Evolutionary conservation across 495 filamentous ascomycete genomes (phyloP).

Genomic region (Haplographium delicatum): DNA sequence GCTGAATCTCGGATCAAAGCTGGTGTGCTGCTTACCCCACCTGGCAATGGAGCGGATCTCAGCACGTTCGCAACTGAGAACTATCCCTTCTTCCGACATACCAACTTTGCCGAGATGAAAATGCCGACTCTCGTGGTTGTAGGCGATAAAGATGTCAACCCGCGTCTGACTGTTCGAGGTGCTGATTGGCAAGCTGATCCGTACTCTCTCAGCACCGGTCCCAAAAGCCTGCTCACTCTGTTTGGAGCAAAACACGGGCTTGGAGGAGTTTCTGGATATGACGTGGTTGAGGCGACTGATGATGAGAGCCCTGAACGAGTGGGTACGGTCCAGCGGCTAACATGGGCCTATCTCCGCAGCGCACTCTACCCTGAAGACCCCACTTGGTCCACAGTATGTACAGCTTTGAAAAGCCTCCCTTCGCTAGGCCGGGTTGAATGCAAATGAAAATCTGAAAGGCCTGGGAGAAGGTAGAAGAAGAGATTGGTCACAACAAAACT

Average conservation of each 20-base stretch:
- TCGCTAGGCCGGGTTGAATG: slow-evolving; percentile 33
- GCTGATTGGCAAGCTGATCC: slow-evolving; percentile 37
- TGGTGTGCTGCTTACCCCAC: slow-evolving; percentile 30
- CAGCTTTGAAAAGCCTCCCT: slow-evolving; percentile 26
- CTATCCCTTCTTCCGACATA: slow-evolving; percentile 29
- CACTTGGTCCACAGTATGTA: slow-evolving; percentile 30
- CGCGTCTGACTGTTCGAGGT: slow-evolving; percentile 33
- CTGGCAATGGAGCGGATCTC: slow-evolving; percentile 16
- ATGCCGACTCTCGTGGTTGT: slow-evolving; percentile 34
- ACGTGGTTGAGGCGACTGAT: slow-evolving; percentile 32
- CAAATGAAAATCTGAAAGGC: slow-evolving; percentile 16
- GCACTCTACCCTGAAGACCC: slow-evolving; percentile 32
- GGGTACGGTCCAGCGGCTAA: slow-evolving; percentile 33
- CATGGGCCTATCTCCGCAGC: slow-evolving; percentile 37
- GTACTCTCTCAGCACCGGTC: slow-evolving; percentile 31
- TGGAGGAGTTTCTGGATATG: slow-evolving; percentile 38
- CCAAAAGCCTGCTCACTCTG: slow-evolving; percentile 34
- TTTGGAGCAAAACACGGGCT: slow-evolving; percentile 33
- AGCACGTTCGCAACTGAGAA: slow-evolving; percentile 1
- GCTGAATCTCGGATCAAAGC: slow-evolving; percentile 34
- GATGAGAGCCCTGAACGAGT: slow-evolving; percentile 37
- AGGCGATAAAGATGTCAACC: slow-evolving; percentile 34
- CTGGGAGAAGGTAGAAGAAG: not conserved
- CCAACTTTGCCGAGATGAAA: slow-evolving; percentile 32
- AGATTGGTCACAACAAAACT: not conserved